Evolutionary conservation across 495 filamentous ascomycete species (phyloP).

Genomic region (Staphylotrichum longicolle): DNA sequence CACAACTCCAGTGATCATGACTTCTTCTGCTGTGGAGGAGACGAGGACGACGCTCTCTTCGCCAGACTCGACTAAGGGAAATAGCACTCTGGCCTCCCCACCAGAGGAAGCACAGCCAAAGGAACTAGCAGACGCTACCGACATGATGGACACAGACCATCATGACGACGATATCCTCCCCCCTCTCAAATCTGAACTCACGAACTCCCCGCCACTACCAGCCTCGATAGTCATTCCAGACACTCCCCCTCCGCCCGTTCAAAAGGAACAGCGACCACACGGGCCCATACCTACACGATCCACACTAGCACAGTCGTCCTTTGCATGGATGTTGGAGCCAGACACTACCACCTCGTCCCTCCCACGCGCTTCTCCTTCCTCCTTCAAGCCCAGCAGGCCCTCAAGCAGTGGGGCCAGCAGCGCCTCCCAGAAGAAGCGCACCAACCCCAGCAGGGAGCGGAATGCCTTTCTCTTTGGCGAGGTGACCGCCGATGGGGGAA

Average conservation of each 20-base stretch:
- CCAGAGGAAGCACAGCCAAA: constrained; percentile 17
- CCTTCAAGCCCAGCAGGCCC: constrained; percentile 8
- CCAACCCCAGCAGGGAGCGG: constrained; percentile 48
- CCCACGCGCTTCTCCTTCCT: constrained; percentile 3
- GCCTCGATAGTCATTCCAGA: constrained; percentile 12
- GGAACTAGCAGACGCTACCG: constrained; percentile 19
- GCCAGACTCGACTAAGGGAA: constrained; percentile 12
- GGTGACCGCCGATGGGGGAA: constrained; percentile 32
- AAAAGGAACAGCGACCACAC: constrained; percentile 20
- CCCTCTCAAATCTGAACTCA: constrained; percentile 18
- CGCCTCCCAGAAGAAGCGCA: constrained; percentile 36
- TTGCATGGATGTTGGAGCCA: constrained; percentile 89
- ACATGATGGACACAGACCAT: constrained; percentile 33
- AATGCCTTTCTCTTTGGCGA: constrained; percentile 59
- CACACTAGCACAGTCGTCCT: constrained; percentile 76
- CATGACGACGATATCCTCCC: constrained; percentile 19
- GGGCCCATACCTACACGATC: constrained; percentile 58
- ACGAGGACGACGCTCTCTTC: constrained; percentile 29
- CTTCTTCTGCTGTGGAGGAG: constrained; percentile 33
- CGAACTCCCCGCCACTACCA: constrained; percentile 10
- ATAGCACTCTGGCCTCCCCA: constrained; percentile 5
- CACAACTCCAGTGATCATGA: constrained; percentile 34
- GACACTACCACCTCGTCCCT: constrained; percentile 35
- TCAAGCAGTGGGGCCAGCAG: constrained; percentile 19
- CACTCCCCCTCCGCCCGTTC: constrained; percentile 20